Conservation (phyloP, 2,329 filamentous ascomycete genomes). For the Alternaria sp. region DNA sequence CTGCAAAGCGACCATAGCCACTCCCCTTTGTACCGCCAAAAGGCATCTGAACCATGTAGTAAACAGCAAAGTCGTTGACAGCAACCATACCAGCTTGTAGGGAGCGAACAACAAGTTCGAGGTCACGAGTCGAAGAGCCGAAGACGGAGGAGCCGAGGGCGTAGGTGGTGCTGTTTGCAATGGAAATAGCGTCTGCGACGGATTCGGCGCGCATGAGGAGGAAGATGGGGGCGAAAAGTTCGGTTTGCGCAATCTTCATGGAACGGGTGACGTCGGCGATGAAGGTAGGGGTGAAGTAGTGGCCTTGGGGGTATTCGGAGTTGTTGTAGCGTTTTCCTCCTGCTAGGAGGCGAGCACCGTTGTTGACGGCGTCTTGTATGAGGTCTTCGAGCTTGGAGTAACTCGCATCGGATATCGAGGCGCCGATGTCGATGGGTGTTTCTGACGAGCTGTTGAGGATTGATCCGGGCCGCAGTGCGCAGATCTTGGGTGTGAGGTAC, state of each 20-base stretch:
- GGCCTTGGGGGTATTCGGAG: slow-evolving; percentile 76
- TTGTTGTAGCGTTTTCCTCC: slow-evolving; percentile 79
- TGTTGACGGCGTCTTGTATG: slow-evolving; percentile 76
- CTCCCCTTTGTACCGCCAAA: slow-evolving; percentile 92
- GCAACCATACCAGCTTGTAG: slow-evolving; percentile 89
- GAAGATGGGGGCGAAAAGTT: slow-evolving; percentile 93
- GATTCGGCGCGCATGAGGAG: slow-evolving; percentile 77
- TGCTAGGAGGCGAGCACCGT: slow-evolving; percentile 81
- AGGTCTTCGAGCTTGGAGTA: slow-evolving; percentile 80
- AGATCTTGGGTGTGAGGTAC: slow-evolving; percentile 76
- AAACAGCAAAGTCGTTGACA: slow-evolving; percentile 94
- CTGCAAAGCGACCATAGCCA: slow-evolving; percentile 90
- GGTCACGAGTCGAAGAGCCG: slow-evolving; percentile 67
- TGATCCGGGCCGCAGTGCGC: slow-evolving; percentile 77
- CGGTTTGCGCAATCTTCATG: slow-evolving; percentile 88
- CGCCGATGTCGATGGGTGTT: slow-evolving; percentile 78
- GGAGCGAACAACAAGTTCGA: slow-evolving; percentile 70
- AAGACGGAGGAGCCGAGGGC: slow-evolving; percentile 91
- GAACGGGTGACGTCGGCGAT: slow-evolving; percentile 84
- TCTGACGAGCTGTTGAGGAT: slow-evolving; percentile 59
- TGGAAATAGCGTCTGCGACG: slow-evolving; percentile 71
- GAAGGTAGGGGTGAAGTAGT: slow-evolving; percentile 93
- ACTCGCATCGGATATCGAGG: slow-evolving; percentile 80
- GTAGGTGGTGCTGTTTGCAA: slow-evolving; percentile 86
- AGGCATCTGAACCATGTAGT: slow-evolving; percentile 91